Evolutionary conservation across 306 rosid genomes (phyloP), one percentile per base, ranked within the genome.

Genomic region (Prunus mira): DNA sequence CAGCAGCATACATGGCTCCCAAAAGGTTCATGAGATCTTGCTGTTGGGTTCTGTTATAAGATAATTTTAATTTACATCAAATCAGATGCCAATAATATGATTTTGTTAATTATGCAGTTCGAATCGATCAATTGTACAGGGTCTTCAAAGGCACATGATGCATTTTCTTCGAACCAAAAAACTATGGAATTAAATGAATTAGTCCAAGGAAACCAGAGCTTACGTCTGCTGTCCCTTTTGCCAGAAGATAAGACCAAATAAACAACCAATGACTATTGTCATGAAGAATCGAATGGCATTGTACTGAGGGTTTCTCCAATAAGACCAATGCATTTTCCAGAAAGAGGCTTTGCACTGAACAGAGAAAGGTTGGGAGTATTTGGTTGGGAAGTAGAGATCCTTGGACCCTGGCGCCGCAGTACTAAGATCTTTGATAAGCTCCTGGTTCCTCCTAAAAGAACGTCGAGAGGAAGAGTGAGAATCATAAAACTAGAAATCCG

Each of bases 251-350:
- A 83, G 60, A 77, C 89, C 89, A 46, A 86, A 82, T 20, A 86
- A 43, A 65, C 6, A 7, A 9, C 81, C 89, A 3, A 83, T 67
- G 52, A 73, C 81, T 6, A 80, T 74, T n/a, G 89, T 86, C 64
- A 80, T 60, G 46, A 86, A 80, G 67, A 82, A 80, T 28, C 89
- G 81, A 15, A 83, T 69, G 45, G 80, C 87, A 20, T 86, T 86
- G 77, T 86, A 86, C 24, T 65, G 72, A 62, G 87, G 70, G 12
- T 86, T 71, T 78, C 89, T 80, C 89, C 89, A 86, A 34, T 86
- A 86, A 32, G 89, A 83, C 74, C 85, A 71, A 63, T 74, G 25
- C 74, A 80, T 86, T 73, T 86, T 86, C 89, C 89, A 86, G n/a
- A 86, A 83, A 71, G 85, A 80, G 63, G 89, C 89, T 71, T 71